Base-by-base conservation (phyloP, 768 basidiomycete species). In the Agrocybe chaxingu region DNA sequence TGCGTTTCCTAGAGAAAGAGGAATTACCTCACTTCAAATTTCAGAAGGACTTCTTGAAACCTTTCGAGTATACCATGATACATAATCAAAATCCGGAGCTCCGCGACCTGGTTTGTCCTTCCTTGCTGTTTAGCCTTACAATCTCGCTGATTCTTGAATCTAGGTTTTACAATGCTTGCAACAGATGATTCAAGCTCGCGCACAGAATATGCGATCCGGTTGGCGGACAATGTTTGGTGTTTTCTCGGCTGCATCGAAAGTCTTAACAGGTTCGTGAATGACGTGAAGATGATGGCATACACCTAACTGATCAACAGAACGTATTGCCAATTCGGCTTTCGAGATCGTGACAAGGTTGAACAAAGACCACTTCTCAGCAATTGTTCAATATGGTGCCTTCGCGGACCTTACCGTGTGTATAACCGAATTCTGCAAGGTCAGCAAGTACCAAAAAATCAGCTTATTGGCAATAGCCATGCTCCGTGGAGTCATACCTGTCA, bases 211-310 rank as follows among this genome's bases (percentile, higher is more conserved):
- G 75, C 86, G 97, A 31, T 98, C 97, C 0, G 97, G 97, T 29
- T 99, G 97, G 97, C 78, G 94, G 53, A 99, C 97, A 1, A 98
- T 99, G 92, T 98, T 99, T 68, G 91, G 92, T 18, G 97, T 98
- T 10, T 98, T 98, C 64, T 90, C 95, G 32, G 92, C 97, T 11
- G 94, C 97, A 0, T 95, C 95, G 8, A 94, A 89, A 65, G 94
- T 92, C 19, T 74, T 87, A 19, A 95, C 92, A 61, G 89, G 92
- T 89, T 51, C 32, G 76, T 68, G 31, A 29, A 37, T 35, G 12
- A 35, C 12, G 2, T 12, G 18, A 35, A 32, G 44, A 11, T n/a
- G 13, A 9, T 8, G 8, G 4, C 9, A 16, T 31, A 30, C 35
- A 11, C 48, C 37, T 52, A 52, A 35, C 48, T 46, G 33, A n/a